Evolutionary conservation across 495 filamentous ascomycete species (phyloP), one percentile per base, ranked within the genome.

Genomic region (Darksidea phi): DNA sequence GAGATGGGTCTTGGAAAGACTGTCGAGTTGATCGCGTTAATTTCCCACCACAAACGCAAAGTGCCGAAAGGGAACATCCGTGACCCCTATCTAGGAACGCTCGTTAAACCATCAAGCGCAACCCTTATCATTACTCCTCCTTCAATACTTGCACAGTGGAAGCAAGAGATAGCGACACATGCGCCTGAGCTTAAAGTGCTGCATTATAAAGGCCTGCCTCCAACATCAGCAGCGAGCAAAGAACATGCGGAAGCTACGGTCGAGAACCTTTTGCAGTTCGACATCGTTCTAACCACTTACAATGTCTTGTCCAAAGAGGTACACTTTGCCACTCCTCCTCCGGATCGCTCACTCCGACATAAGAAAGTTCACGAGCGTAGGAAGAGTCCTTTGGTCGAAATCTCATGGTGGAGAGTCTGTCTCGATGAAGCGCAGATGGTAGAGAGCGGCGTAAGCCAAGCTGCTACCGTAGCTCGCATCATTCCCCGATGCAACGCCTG

Each of bases 1-100:
- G 94, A 98, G 74, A 97, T 97, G 94, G 93, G 93, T 0, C 76
- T 98, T 4, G 94, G 94, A 1, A 98, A 98, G 71, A 97, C 94
- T 0, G 82, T 97, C 18, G 94, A 98, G 71, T 79, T 93, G 50
- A 88, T 94, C 46, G 82, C 88, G 1, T 73, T 97, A 18, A 86
- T 95, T 0, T 81, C 80, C 45, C 70, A 88, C 46, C 85, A 95
- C 67, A 46, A 43, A 48, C 68, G 70, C 10, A 7, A 42, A 47
- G 50, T 59, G 5, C 12, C 75, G 57, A 5, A 59, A 65, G 43
- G 42, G 55, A 64, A 43, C 17, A 47, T 70, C 7, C 55, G 59
- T 17, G 74, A 76, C 49, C 56, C 5, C 6, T 64, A 71, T 28
- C 70, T 68, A 6, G 72, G 67, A 1, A 71, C 74, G 0, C 23